A percentile compares a stretch with the other conserved stretches of the same genome.
These are phyloP conservation scores for Scheffersomyces quercinus DNA, from an alignment of 1,139 yeast species.

Conservation along the genomic window DNA sequence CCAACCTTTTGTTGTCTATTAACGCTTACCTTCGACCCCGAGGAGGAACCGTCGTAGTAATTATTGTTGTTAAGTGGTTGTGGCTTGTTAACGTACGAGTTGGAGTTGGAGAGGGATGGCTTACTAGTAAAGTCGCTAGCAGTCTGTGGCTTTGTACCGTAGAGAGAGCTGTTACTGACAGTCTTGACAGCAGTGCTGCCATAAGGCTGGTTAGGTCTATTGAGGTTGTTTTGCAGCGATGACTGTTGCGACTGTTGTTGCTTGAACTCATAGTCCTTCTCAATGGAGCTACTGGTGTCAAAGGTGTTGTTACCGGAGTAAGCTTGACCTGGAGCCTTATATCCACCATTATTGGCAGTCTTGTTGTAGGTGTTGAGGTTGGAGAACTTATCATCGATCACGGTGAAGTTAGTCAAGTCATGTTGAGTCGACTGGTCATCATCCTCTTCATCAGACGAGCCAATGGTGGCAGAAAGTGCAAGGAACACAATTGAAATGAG, in stretches of 20 bases:
- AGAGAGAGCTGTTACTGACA: constrained; percentile 24
- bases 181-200: constrained; percentile 7
- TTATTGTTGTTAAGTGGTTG: too few relatives aligned
- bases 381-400: background rate
- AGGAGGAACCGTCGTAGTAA: background rate
- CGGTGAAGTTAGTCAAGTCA: background rate
- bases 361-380: background rate
- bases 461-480: constrained; percentile 19
- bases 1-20: background rate
- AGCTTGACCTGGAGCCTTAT: background rate
- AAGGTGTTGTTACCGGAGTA: background rate
- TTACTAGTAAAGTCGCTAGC: constrained; percentile 36
- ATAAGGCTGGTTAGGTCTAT: constrained; percentile 3
- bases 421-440: constrained; percentile 7
- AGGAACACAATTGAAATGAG: constrained; percentile 36
- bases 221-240: background rate
- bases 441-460: constrained; percentile 10
- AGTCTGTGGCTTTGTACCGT: constrained; percentile 35
- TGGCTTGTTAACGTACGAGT: background rate
- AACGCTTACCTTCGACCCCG: background rate
- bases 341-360: background rate
- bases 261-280: constrained; percentile 32
- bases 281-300: constrained; percentile 19
- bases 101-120: constrained; percentile 7
- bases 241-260: constrained; percentile 6